These are phyloP conservation scores for Aureobasidium sp. DNA, from an alignment of 2,329 filamentous ascomycete genomes.

Conservation along the genomic window DNA sequence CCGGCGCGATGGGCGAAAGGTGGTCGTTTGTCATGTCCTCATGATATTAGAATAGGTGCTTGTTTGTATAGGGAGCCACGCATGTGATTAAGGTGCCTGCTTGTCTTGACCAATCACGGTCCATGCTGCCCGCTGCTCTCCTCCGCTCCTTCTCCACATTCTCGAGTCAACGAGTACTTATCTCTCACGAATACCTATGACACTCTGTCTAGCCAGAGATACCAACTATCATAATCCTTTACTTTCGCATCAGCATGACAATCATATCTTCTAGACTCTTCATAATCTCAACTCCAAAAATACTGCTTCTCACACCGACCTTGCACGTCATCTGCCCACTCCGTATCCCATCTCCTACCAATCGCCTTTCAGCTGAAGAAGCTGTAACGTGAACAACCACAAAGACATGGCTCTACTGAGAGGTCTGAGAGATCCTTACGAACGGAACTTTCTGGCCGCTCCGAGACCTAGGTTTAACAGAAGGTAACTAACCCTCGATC, in stretches of 20 bases:
- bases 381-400: not conserved
- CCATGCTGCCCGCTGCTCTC: not conserved
- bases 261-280: not conserved
- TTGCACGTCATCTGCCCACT: not conserved
- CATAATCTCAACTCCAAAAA: not conserved
- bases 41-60: conserved; percentile 20
- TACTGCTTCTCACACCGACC: not conserved
- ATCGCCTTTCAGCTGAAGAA: not conserved
- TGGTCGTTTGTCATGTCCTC: conserved; percentile 78
- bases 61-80: too few relatives aligned
- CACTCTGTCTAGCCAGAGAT: not conserved
- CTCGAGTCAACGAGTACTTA: not conserved
- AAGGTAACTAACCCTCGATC: not conserved
- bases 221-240: not conserved
- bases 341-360: too few relatives aligned
- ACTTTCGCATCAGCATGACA: not conserved
- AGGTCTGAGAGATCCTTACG: conserved; percentile 1
- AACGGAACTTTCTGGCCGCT: not conserved
- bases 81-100: not conserved
- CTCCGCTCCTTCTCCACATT: not conserved
- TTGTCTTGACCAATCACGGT: not conserved
- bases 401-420: not conserved
- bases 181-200: not conserved
- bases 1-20: conserved; percentile 82
- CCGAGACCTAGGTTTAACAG: conserved; percentile 2